These are phyloP conservation scores for Sugiyamaella pinicola DNA, from an alignment of 1,139 yeast species.

Conservation along the genomic window DNA sequence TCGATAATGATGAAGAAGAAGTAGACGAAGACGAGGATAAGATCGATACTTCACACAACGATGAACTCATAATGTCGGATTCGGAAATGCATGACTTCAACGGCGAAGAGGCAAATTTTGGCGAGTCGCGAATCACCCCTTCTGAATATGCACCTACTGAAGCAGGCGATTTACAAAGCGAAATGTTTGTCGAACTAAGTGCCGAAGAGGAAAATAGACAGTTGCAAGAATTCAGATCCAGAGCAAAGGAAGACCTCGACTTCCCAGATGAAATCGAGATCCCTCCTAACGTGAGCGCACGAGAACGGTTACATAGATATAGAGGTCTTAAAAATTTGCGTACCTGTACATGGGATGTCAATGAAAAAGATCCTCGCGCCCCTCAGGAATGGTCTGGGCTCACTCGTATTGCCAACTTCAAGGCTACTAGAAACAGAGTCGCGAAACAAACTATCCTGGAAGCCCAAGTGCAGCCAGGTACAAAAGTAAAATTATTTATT, in stretches of 20 bases:
- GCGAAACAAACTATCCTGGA: slow-evolving; percentile 58
- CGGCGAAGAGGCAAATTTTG: slow-evolving; percentile 20
- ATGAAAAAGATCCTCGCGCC: slow-evolving; percentile 73
- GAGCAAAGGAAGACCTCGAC: slow-evolving; percentile 82
- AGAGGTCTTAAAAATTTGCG: slow-evolving; percentile 85
- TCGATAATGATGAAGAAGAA: slow-evolving; percentile 55
- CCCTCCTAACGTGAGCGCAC: slow-evolving; percentile 72
- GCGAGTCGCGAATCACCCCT: slow-evolving; percentile 28
- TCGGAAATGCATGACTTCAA: slow-evolving; percentile 33
- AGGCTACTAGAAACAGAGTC: slow-evolving; percentile 72
- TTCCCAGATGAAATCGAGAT: slow-evolving; percentile 96
- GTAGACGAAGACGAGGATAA: slow-evolving; percentile 57
- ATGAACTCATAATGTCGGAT: slow-evolving; percentile 43
- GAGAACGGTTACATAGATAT: slow-evolving; percentile 71
- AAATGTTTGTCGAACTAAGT: slow-evolving; percentile 69
- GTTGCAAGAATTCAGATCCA: slow-evolving; percentile 63
- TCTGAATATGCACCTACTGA: slow-evolving; percentile 49
- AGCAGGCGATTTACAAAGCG: slow-evolving; percentile 53
- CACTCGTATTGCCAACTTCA: slow-evolving; percentile 73
- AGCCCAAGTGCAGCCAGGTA: slow-evolving; percentile 67
- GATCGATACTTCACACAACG: slow-evolving; percentile 44
- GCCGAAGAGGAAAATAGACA: slow-evolving; percentile 86
- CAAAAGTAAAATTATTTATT: slow-evolving; percentile 59
- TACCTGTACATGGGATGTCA: slow-evolving; percentile 83
- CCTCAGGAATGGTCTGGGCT: slow-evolving; percentile 81